Evolutionary conservation across 768 basidiomycete species (phyloP).

Genomic region (Rhizopogon rudus): DNA sequence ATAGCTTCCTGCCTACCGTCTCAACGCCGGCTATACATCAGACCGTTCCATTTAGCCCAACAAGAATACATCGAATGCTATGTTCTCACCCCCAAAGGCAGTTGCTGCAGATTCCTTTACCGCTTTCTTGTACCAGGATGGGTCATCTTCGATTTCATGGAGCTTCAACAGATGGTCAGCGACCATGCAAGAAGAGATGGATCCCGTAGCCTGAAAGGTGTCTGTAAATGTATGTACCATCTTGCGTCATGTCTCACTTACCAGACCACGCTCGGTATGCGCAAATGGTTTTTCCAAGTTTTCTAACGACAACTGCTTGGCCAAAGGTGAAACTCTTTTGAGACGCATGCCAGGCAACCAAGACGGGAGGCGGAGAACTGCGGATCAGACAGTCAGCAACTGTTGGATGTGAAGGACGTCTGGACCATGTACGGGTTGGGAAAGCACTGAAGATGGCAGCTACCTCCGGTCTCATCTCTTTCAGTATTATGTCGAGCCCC

Average conservation of each 20-base stretch:
- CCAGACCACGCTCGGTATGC: constrained; percentile 11
- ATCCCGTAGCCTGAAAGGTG: constrained; percentile 3
- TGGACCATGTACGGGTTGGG: not conserved
- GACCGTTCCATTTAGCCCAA: not conserved
- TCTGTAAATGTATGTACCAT: not conserved
- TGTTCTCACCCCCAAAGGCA: not conserved
- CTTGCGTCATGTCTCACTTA: not conserved
- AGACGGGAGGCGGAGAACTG: constrained; percentile 4
- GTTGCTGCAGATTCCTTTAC: constrained; percentile 1
- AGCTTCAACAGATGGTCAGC: not conserved
- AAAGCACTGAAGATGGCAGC: not conserved
- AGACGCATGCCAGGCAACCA: constrained; percentile 8
- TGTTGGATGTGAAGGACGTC: not conserved
- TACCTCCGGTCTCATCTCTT: not conserved
- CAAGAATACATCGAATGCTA: not conserved
- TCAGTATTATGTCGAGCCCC: not conserved
- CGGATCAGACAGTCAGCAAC: not conserved
- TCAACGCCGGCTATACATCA: not conserved
- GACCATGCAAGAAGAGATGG: constrained; percentile 4
- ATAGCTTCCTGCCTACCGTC: not conserved
- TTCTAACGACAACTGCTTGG: constrained; percentile 8
- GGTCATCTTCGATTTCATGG: not conserved
- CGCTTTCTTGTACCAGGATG: not conserved
- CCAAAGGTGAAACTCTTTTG: constrained; percentile 8
- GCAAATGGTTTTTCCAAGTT: constrained; percentile 16